Conservation (phyloP, 1,284 basidiomycete species). For the Ganoderma sp. region DNA sequence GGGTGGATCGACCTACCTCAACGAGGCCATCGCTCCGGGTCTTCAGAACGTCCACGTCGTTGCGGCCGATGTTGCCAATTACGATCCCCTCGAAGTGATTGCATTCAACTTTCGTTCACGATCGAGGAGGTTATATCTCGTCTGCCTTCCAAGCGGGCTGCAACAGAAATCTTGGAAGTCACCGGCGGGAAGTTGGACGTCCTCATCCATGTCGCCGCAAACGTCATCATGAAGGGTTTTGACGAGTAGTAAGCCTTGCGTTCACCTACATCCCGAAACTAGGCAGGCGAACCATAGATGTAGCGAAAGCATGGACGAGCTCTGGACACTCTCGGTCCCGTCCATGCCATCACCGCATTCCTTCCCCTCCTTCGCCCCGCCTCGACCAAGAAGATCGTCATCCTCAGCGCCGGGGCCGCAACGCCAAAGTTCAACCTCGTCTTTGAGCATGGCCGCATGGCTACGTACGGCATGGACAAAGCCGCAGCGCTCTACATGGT, state of each 20-base stretch:
- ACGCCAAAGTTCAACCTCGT: slow-evolving; percentile 36
- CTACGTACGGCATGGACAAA: slow-evolving; percentile 46
- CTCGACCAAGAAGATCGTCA: slow-evolving; percentile 45
- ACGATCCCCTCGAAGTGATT: background rate
- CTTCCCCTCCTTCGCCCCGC: slow-evolving; percentile 46
- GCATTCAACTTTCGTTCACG: too few relatives aligned
- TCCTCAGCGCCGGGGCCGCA: slow-evolving; percentile 41
- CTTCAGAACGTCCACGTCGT: slow-evolving; percentile 15
- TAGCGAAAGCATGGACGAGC: slow-evolving; percentile 25
- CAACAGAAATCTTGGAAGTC: slow-evolving; percentile 28
- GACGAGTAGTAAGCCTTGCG: slow-evolving; percentile 22
- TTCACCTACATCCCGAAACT: background rate
- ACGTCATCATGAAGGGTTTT: slow-evolving; percentile 10
- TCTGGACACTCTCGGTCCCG: slow-evolving; percentile 47
- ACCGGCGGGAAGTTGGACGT: slow-evolving; percentile 40
- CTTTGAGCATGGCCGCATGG: slow-evolving; percentile 3
- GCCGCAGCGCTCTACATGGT: slow-evolving; percentile 40
- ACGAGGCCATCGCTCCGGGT: background rate
- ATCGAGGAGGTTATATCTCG: background rate
- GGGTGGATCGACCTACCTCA: slow-evolving; percentile 1
- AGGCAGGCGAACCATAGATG: background rate
- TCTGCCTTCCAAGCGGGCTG: slow-evolving; percentile 17
- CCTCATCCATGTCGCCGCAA: slow-evolving; percentile 41
- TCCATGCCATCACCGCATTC: slow-evolving; percentile 46
- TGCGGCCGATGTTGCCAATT: slow-evolving; percentile 8